A percentile compares a stretch with the other conserved stretches of the same genome.
Evolutionary conservation across 1,284 basidiomycete species (phyloP).

Genomic region (Somion occarium): DNA sequence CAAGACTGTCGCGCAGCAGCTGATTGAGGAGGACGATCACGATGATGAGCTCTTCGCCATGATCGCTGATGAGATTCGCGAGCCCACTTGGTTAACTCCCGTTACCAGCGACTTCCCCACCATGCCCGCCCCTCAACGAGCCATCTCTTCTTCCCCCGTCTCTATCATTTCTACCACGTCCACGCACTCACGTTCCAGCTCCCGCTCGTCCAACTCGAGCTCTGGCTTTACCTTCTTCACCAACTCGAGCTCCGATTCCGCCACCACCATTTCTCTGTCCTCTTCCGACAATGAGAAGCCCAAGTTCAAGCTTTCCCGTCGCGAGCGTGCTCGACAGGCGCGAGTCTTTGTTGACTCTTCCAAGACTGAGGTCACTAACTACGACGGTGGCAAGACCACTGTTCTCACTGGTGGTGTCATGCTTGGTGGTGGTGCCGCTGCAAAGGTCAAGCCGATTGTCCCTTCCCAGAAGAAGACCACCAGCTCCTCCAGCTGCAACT

Average conservation of each 20-base stretch:
- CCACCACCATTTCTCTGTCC: slow-evolving; percentile 31
- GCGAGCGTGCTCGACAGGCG: slow-evolving; percentile 60
- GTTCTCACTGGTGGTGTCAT: slow-evolving; percentile 81
- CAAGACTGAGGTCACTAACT: slow-evolving; percentile 74
- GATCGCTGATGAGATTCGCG: slow-evolving; percentile 64
- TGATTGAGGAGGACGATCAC: slow-evolving; percentile 66
- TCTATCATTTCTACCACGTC: slow-evolving; percentile 57
- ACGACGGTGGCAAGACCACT: slow-evolving; percentile 81
- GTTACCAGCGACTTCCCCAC: slow-evolving; percentile 52
- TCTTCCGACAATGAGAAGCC: slow-evolving; percentile 26
- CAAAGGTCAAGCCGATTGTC: slow-evolving; percentile 28
- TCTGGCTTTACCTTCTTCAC: slow-evolving; percentile 60
- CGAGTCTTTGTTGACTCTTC: slow-evolving; percentile 66
- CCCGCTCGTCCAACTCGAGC: slow-evolving; percentile 65
- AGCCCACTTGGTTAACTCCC: slow-evolving; percentile 65
- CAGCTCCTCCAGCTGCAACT: slow-evolving; percentile 35
- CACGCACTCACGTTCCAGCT: slow-evolving; percentile 69
- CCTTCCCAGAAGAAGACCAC: slow-evolving; percentile 20
- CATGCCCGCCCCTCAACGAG: slow-evolving; percentile 33
- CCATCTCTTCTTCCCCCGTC: slow-evolving; percentile 34
- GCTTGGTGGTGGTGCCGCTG: slow-evolving; percentile 50
- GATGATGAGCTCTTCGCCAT: slow-evolving; percentile 69
- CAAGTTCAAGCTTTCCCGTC: slow-evolving; percentile 51
- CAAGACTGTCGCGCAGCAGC: slow-evolving; percentile 69
- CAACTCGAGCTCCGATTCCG: slow-evolving; percentile 31